Conservation (phyloP, 805 yeast genomes). For the Ogataea polymorpha region DNA sequence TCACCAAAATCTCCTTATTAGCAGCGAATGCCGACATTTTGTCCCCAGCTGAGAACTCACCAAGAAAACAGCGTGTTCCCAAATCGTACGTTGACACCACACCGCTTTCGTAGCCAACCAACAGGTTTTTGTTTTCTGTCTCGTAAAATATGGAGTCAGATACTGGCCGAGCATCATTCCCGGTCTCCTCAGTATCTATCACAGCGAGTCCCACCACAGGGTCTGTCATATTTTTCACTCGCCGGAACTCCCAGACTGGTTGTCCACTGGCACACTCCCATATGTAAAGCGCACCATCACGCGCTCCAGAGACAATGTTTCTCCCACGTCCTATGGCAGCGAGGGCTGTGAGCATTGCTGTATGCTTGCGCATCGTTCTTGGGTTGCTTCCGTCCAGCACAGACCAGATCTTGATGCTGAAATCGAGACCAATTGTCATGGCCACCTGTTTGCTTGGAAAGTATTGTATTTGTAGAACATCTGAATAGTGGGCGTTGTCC, state of each 20-base stretch:
- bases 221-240: conserved; percentile 36
- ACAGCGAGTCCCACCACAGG: conserved; percentile 31
- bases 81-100: conserved; percentile 42
- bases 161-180: neutral
- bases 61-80: conserved; percentile 21
- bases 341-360: conserved; percentile 44
- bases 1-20: conserved; percentile 1
- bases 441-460: conserved; percentile 68
- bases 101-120: conserved; percentile 44
- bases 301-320: conserved; percentile 54
- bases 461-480: conserved; percentile 42
- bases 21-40: conserved; percentile 13
- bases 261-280: conserved; percentile 71
- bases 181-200: neutral
- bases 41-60: conserved; percentile 20
- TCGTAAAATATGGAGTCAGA: conserved; percentile 41
- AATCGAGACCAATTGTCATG: conserved; percentile 57
- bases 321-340: conserved; percentile 62
- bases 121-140: conserved; percentile 40
- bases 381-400: conserved; percentile 44
- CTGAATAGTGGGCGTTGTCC: conserved; percentile 47
- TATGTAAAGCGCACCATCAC: conserved; percentile 53
- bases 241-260: conserved; percentile 38
- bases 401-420: conserved; percentile 61
- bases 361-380: conserved; percentile 52